Conservation (phyloP, 768 basidiomycete genomes). For the Chalciporus chontae region DNA sequence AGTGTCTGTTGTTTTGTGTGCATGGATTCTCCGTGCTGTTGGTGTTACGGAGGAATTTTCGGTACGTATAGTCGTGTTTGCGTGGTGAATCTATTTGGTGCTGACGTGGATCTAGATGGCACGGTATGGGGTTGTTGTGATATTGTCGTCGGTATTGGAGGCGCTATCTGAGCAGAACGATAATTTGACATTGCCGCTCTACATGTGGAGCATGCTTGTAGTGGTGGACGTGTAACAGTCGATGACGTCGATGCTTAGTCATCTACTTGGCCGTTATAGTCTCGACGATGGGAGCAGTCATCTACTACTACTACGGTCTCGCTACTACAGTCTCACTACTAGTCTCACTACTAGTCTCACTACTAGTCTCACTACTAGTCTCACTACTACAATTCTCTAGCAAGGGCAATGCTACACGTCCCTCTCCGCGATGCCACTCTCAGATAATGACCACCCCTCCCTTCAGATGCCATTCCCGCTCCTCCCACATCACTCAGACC, state of each 20-base stretch:
- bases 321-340: no score
- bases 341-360: no score
- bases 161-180: constrained; percentile 95
- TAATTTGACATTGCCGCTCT: constrained; percentile 94
- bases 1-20: constrained; percentile 61
- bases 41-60: constrained; percentile 75
- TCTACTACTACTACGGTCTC: no score
- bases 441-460: constrained; percentile 23
- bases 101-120: constrained; percentile 46
- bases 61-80: constrained; percentile 43
- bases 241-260: constrained; percentile 18
- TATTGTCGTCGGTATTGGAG: constrained; percentile 74
- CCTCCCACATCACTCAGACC: constrained; percentile 26
- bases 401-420: no score
- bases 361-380: no score
- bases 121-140: constrained; percentile 62
- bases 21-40: constrained; percentile 65
- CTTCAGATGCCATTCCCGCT: constrained; percentile 35
- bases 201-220: constrained; percentile 87
- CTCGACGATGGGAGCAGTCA: no score
- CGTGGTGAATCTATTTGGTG: constrained; percentile 2
- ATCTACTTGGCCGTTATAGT: constrained; percentile 12
- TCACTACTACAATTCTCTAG: no score
- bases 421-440: constrained; percentile 16
- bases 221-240: constrained; percentile 40